phyloP scores from a whole-genome alignment of 306 rosid species.

The Delonix regia region DNA sequence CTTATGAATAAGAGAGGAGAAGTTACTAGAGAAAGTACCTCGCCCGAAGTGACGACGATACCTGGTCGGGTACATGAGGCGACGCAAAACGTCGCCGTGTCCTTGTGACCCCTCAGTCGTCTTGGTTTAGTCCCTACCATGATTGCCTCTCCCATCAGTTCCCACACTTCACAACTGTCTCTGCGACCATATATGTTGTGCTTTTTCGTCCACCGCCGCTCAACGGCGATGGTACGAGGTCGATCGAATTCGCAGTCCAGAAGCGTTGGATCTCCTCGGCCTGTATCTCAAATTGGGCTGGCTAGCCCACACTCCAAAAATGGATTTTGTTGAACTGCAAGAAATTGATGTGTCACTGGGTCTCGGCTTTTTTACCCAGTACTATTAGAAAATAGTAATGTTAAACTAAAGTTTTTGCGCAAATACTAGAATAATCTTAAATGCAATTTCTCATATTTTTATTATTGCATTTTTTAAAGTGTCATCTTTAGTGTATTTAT shows the following conservation, averaged over 20 bases:
- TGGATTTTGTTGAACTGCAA: too few relatives aligned
- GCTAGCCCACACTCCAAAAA: background rate
- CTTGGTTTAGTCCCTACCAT: constrained; percentile 44
- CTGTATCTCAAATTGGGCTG: background rate
- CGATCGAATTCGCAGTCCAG: background rate
- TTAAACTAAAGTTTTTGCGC: too few relatives aligned
- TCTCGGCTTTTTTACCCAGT: too few relatives aligned
- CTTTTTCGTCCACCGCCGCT: background rate
- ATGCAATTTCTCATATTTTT: too few relatives aligned
- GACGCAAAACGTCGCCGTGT: constrained; percentile 73
- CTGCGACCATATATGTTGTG: background rate
- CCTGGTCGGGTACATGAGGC: constrained; percentile 68
- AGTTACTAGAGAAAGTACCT: constrained; percentile 43
- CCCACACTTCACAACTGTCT: background rate
- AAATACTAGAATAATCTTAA: too few relatives aligned
- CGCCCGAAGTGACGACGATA: constrained; percentile 76
- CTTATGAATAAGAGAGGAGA: background rate
- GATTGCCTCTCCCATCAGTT: background rate
- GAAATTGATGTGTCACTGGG: too few relatives aligned
- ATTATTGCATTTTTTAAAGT: too few relatives aligned
- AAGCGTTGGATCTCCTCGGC: background rate
- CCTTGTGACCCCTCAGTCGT: constrained; percentile 73
- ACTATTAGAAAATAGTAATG: too few relatives aligned
- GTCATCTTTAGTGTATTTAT: too few relatives aligned
- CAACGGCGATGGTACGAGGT: background rate